phyloP scores from a whole-genome alignment of 164 flowering plant genomes.

The Cinnamomum micranthum region DNA sequence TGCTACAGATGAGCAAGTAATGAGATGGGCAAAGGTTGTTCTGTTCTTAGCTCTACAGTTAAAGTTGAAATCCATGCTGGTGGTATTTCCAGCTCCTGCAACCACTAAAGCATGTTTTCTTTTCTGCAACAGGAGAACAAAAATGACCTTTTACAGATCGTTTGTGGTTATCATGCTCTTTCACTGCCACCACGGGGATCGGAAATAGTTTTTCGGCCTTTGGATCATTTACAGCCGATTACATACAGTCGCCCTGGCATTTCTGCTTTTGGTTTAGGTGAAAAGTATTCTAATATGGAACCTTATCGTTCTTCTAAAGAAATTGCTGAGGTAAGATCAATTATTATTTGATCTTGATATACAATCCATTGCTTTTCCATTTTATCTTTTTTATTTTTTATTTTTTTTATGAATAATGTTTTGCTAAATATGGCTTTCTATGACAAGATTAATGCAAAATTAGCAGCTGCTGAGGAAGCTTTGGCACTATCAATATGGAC shows the following conservation, averaged over 20 bases:
- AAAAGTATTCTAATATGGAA: conserved; percentile 22
- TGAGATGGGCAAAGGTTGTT: conserved; percentile 83
- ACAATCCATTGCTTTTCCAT: background rate
- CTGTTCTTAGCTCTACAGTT: background rate
- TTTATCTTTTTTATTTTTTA: background rate
- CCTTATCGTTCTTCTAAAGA: conserved; percentile 26
- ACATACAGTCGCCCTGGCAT: conserved; percentile 53
- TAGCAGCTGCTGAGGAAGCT: conserved; percentile 92
- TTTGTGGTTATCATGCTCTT: conserved; percentile 71
- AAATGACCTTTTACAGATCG: conserved; percentile 71
- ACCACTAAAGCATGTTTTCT: conserved; percentile 1
- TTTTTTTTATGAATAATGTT: background rate
- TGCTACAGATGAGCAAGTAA: conserved; percentile 40
- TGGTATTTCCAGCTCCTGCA: background rate
- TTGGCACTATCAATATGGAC: conserved; percentile 79
- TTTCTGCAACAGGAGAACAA: conserved; percentile 56
- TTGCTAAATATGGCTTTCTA: conserved; percentile 15
- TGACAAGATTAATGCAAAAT: conserved; percentile 49
- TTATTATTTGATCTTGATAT: background rate
- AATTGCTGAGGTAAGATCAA: conserved; percentile 46
- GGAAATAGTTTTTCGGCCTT: conserved; percentile 64
- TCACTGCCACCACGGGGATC: conserved; percentile 64
- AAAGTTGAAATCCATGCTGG: background rate
- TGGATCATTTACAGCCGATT: conserved; percentile 83
- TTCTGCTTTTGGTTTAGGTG: conserved; percentile 47